Base-by-base conservation (phyloP, 352 stramenopile species). In the Phytophthora capsici region DNA sequence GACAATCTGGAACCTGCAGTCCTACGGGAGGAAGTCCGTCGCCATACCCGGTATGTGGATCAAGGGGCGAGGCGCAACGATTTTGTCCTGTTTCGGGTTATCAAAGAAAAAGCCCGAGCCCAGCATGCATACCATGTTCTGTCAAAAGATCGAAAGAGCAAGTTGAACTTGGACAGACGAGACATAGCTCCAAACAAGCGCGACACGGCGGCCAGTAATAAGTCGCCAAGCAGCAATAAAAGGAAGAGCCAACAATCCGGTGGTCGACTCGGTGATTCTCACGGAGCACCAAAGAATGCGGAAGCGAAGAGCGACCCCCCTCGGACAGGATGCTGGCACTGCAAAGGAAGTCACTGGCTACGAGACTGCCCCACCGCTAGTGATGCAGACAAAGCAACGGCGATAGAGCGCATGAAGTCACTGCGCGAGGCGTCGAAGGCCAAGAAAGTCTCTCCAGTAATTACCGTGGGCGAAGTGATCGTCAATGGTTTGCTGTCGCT, bases 71-170 rank as follows among this genome's bases (percentile, higher is more conserved):
- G 58, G 22, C 14, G 40, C 19, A 66, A 66, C 22, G 46, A 65
- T 30, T 59, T 58, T 28, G 22, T 20, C 1, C 16, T 58, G 1
- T 66, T 66, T 23, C 19, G 48, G 6, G 47, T 66, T 3, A 66
- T 66, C 13, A 59, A 66, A 26, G 57, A 59, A 13, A 66, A 58
- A 16, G 48, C 48, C 41, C 30, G 40, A 7, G 30, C 49, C 6
- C 40, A 60, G 14, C 40, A 59, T 16, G 50, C 53, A 20, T 59
- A 66, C 5, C 41, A 66, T n/a, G 26, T 59, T 16, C 9, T 59
- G 13, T 26, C 25, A 6, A 13, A 43, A 22, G 47, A 59, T 13
- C 37, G 54, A 20, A 65, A 56, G 4, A 55, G n/a, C 43, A n/a
- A n/a, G n/a, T n/a, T n/a, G n/a, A n/a, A n/a, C n/a, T n/a, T n/a